phyloP scores from a whole-genome alignment of 2,329 filamentous ascomycete species.

The Penicillium glabrum region DNA sequence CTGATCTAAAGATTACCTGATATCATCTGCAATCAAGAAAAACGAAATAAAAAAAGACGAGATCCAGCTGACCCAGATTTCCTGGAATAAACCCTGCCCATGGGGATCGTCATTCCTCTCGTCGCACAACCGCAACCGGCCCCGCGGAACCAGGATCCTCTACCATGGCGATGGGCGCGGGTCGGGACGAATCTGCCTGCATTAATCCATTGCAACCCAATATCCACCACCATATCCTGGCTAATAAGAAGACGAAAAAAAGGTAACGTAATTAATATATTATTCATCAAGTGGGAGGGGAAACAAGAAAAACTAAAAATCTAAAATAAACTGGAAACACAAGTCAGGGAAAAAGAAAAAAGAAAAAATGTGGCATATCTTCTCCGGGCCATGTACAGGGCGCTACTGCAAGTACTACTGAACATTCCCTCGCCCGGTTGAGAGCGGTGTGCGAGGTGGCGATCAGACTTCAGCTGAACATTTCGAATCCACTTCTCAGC shows the following conservation, averaged over 20 bases:
- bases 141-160: conserved; percentile 26
- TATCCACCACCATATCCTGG: neutral
- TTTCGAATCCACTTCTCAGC: conserved; percentile 4
- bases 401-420: conserved; percentile 24
- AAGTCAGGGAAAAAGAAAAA: neutral
- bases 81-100: neutral
- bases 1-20: neutral
- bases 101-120: conserved; percentile 11
- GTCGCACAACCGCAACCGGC: conserved; percentile 32
- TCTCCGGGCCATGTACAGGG: conserved; percentile 20
- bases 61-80: neutral
- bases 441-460: conserved; percentile 24
- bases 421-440: conserved; percentile 1
- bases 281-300: neutral
- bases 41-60: neutral
- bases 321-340: neutral
- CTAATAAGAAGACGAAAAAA: neutral
- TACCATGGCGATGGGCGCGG: conserved; percentile 27
- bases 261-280: neutral
- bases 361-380: conserved; percentile 6
- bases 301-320: neutral
- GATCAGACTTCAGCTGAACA: conserved; percentile 28
- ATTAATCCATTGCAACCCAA: conserved; percentile 7
- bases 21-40: neutral
- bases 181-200: conserved; percentile 21